Evolutionary conservation across 1,284 basidiomycete species (phyloP).

Genomic region (Rhizoctonia solani): DNA sequence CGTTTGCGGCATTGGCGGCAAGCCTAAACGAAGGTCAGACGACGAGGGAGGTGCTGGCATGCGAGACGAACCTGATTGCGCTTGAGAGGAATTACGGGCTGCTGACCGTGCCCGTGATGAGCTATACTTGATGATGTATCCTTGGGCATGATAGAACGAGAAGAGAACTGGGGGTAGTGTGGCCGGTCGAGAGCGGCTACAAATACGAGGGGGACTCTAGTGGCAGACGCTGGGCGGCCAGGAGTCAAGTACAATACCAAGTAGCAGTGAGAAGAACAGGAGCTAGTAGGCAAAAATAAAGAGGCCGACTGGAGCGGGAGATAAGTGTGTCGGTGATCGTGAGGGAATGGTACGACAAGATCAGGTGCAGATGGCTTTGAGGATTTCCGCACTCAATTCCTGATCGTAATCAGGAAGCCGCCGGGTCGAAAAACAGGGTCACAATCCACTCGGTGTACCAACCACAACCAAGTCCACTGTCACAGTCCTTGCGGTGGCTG

Average conservation of each 20-base stretch:
- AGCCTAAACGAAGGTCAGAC: constrained; percentile 3
- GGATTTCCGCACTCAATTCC: background rate
- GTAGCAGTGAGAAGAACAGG: too few relatives aligned
- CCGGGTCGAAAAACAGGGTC: background rate
- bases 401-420: background rate
- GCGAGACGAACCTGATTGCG: constrained; percentile 18
- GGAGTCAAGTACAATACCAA: background rate
- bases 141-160: constrained; percentile 24
- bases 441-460: too few relatives aligned
- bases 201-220: too few relatives aligned
- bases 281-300: background rate
- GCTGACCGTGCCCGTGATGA: background rate
- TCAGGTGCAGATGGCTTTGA: background rate
- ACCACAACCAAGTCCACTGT: background rate
- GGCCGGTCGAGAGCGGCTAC: background rate
- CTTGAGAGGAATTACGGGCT: constrained; percentile 23
- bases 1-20: constrained; percentile 33
- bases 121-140: constrained; percentile 9
- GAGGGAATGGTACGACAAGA: background rate
- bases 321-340: background rate
- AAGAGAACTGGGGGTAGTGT: background rate
- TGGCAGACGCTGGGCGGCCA: background rate
- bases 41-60: background rate
- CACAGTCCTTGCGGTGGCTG: constrained; percentile 1
- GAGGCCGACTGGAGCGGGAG: background rate